Evolutionary conservation across 1,139 yeast species (phyloP).

Genomic region (Blastobotrys ciferrii): DNA sequence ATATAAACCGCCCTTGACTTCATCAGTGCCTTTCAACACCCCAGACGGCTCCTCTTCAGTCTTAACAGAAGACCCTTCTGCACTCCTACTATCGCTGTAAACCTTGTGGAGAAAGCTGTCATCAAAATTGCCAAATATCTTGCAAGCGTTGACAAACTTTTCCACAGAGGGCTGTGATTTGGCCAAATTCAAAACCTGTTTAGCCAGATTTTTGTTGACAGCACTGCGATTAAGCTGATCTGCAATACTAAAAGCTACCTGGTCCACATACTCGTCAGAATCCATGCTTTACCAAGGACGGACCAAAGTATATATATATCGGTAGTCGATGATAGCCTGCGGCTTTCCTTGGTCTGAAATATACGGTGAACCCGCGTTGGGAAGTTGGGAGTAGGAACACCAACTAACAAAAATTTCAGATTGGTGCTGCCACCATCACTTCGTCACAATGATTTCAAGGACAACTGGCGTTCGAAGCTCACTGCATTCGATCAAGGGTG

Average conservation of each 20-base stretch:
- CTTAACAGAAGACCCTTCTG: not conserved
- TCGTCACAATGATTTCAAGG: not conserved
- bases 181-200: conserved; percentile 29
- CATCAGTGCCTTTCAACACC: not conserved
- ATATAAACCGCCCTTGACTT: not conserved
- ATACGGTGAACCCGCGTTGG: not conserved
- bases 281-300: not conserved
- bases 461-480: not conserved
- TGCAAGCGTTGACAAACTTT: conserved; percentile 31
- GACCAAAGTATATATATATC: not conserved
- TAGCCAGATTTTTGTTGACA: conserved; percentile 28
- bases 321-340: not conserved
- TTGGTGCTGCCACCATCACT: not conserved
- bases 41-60: not conserved
- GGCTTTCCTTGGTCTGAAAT: conserved; percentile 3
- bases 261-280: conserved; percentile 18
- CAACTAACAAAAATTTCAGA: conserved; percentile 4
- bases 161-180: conserved; percentile 20
- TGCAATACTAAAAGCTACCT: conserved; percentile 27
- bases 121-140: conserved; percentile 33
- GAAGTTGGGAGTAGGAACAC: not conserved
- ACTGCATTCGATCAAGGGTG: not conserved
- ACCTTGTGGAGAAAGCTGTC: conserved; percentile 26
- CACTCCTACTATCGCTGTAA: conserved; percentile 17
- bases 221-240: conserved; percentile 30